These are phyloP conservation scores for Candida tammaniensis DNA, from an alignment of 805 yeast species.

Conservation along the genomic window DNA sequence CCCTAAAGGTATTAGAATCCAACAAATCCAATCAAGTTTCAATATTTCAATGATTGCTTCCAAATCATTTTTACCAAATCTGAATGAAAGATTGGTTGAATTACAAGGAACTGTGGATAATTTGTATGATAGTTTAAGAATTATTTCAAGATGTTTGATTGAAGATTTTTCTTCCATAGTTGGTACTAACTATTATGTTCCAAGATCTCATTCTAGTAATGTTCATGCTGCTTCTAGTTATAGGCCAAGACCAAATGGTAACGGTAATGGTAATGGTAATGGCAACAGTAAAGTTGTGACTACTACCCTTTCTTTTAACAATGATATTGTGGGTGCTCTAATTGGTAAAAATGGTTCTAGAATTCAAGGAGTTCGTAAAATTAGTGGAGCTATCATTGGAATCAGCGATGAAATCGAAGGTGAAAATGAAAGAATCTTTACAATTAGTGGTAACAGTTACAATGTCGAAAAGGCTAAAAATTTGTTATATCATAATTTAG, in stretches of 20 bases:
- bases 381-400: constrained; percentile 73
- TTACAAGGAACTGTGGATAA: constrained; percentile 74
- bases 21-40: constrained; percentile 66
- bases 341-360: constrained; percentile 85
- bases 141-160: constrained; percentile 66
- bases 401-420: constrained; percentile 70
- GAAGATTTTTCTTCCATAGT: constrained; percentile 71
- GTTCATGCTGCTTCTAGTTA: too few relatives aligned
- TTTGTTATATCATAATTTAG: constrained; percentile 56
- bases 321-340: constrained; percentile 83
- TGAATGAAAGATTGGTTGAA: constrained; percentile 84
- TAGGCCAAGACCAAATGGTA: neutral
- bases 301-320: constrained; percentile 60
- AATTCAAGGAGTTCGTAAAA: constrained; percentile 80
- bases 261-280: neutral
- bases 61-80: constrained; percentile 74
- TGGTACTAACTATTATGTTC: constrained; percentile 64
- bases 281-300: constrained; percentile 15
- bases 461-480: constrained; percentile 59
- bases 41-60: constrained; percentile 83
- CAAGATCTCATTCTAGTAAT: constrained; percentile 30
- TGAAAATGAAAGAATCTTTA: constrained; percentile 63
- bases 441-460: constrained; percentile 58
- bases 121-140: constrained; percentile 54
- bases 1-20: constrained; percentile 75